Base-by-base conservation (phyloP, 2,329 filamentous ascomycete species). In the Botryotinia narcissicola region DNA sequence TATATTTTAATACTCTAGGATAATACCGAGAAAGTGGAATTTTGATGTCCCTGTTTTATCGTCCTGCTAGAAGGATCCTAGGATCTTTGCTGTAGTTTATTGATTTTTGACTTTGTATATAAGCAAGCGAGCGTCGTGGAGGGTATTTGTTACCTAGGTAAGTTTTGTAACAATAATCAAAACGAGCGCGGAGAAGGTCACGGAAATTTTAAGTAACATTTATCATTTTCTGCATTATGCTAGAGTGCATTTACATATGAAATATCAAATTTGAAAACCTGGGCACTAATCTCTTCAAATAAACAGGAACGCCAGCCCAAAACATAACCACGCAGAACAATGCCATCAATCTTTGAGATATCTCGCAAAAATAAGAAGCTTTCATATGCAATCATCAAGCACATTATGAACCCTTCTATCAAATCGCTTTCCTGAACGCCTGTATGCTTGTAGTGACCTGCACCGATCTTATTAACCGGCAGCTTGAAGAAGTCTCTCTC, bases 401-500 rank as follows among this genome's bases (percentile, higher is more conserved):
- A 46, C 70, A 51, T 68, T 32, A 60, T 57, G 22, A 72, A 68
- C 61, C 71, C 37, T 72, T 54, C 71, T 72, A 68, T 48, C 40
- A 72, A 72, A 72, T 60, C 71, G 62, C 62, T 72, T 57, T 67
- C 71, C 66, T 68, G 57, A 72, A 72, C 71, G 62, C 71, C 71
- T 44, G 40, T 68, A 68, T 72, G 40, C 71, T 72, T 72, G 54
- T 66, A 61, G 32, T 62, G 37, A 68, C 54, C 73, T 61, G 66
- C 46, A 74, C 29, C 48, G 40, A 60, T 48, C 40, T 46, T 61
- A 51, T 64, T 75, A 61, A 70, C 77, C 74, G 70, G 78, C 73
- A 73, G 80, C 73, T 44, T 74, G 68, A 54, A 91, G 82, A 68
- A 91, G 81, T 44, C 86, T 84, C 80, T 91, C 87, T 54, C 89